A percentile compares a stretch with the other conserved stretches of the same genome.
Conservation (phyloP, 805 yeast genomes). For the Candida namnaoensis region DNA sequence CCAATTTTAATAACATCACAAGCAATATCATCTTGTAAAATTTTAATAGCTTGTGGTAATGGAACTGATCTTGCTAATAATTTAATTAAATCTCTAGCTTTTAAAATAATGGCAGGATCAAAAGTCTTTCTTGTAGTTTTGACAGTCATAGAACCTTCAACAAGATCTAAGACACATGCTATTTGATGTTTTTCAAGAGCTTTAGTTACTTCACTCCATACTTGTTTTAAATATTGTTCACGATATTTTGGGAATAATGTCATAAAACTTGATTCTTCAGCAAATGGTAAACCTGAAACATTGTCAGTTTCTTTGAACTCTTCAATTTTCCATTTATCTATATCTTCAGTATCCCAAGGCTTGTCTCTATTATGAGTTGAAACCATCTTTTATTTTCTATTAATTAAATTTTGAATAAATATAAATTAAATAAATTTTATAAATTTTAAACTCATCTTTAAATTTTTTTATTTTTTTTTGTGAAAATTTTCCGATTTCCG, state of each 20-base stretch:
- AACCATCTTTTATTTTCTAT: constrained; percentile 48
- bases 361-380: constrained; percentile 91
- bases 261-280: constrained; percentile 95
- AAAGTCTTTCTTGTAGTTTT: constrained; percentile 91
- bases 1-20: constrained; percentile 97
- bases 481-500: no score
- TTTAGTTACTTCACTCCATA: constrained; percentile 91
- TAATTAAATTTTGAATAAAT: no score
- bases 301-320: constrained; percentile 89
- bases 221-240: constrained; percentile 77
- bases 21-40: constrained; percentile 85
- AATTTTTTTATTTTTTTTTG: no score
- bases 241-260: constrained; percentile 95
- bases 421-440: no score
- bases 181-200: constrained; percentile 66
- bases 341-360: constrained; percentile 96
- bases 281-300: constrained; percentile 75
- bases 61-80: constrained; percentile 94
- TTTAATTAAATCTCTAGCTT: constrained; percentile 92
- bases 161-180: constrained; percentile 80
- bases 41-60: constrained; percentile 90
- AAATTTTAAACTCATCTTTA: no score
- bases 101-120: constrained; percentile 89
- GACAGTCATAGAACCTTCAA: constrained; percentile 97
- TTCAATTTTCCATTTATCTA: constrained; percentile 86